Percentiles rank a stretch among this genome's conserved stretches.
Conservation (phyloP, 2,329 filamentous ascomycete genomes). For the Tolypocladium paradoxum region DNA sequence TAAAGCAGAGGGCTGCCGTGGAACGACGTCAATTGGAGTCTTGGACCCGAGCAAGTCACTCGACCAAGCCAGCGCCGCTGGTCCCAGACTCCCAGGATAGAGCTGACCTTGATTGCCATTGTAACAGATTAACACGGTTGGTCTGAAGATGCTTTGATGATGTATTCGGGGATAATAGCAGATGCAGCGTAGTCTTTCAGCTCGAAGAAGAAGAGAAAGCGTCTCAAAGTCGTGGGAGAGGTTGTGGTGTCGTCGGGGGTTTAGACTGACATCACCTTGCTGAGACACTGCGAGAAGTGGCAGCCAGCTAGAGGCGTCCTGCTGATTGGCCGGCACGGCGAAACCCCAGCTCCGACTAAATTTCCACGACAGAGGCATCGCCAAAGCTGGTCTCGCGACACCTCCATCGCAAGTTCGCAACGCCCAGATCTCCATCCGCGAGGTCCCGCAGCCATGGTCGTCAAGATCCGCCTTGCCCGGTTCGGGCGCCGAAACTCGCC, state of each 20-base stretch:
- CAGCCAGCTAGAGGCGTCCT: not conserved
- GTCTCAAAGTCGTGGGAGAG: not conserved
- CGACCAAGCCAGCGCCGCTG: no score
- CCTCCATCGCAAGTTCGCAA: not conserved
- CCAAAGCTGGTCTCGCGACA: not conserved
- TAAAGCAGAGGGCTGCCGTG: not conserved
- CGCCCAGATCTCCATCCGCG: not conserved
- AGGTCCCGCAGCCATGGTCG: slow-evolving; percentile 54
- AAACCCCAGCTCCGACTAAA: slow-evolving; percentile 24
- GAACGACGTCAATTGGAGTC: not conserved
- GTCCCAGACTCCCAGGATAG: not conserved
- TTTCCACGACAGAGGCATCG: slow-evolving; percentile 3
- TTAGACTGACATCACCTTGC: not conserved
- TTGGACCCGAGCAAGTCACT: not conserved
- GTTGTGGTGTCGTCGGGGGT: not conserved
- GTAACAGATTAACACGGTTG: not conserved
- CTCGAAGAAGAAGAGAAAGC: not conserved
- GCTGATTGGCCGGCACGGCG: slow-evolving; percentile 19
- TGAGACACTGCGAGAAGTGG: no score
- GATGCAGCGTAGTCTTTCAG: not conserved
- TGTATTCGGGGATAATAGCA: not conserved
- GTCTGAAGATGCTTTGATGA: not conserved
- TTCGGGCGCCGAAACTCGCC: slow-evolving; percentile 84
- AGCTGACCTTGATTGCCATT: slow-evolving; percentile 23
- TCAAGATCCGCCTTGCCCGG: slow-evolving; percentile 87